Conservation (phyloP, 768 basidiomycete genomes). For the Tylopilus sp. region DNA sequence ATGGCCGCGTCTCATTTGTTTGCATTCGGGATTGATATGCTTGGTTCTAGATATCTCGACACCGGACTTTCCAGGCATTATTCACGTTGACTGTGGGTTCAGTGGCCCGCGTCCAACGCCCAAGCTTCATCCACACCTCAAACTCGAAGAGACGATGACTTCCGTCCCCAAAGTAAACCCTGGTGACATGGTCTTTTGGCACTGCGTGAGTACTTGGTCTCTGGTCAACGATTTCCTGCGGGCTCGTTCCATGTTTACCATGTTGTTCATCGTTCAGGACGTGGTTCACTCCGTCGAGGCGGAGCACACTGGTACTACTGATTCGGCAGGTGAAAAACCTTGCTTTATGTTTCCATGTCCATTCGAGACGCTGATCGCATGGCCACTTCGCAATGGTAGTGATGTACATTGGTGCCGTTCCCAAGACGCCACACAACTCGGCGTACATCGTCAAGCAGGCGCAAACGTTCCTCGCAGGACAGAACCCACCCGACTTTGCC, state of each 20-base stretch:
- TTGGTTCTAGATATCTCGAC: constrained; percentile 44
- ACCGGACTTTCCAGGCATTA: constrained; percentile 53
- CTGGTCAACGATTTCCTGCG: neutral
- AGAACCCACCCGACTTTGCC: constrained; percentile 72
- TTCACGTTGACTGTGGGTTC: constrained; percentile 23
- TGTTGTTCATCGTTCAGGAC: constrained; percentile 33
- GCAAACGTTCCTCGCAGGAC: constrained; percentile 54
- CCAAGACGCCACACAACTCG: constrained; percentile 57
- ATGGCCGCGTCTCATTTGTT: too few relatives aligned
- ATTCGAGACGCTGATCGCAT: too few relatives aligned
- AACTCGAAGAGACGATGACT: constrained; percentile 61
- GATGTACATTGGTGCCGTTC: constrained; percentile 78
- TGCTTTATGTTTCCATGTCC: neutral
- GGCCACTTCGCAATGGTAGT: constrained; percentile 34
- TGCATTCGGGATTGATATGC: too few relatives aligned
- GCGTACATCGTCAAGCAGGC: constrained; percentile 62
- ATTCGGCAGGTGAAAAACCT: constrained; percentile 50
- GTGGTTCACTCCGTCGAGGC: constrained; percentile 45
- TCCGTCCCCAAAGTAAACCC: constrained; percentile 68
- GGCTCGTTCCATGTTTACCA: neutral
- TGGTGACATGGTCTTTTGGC: constrained; percentile 81
- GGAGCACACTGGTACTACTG: constrained; percentile 50
- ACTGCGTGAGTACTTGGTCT: constrained; percentile 43
- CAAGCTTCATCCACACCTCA: constrained; percentile 62
- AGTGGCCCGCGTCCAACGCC: constrained; percentile 48